phyloP scores from a whole-genome alignment of 208 protist species.

The Crithidia bombi region DNA sequence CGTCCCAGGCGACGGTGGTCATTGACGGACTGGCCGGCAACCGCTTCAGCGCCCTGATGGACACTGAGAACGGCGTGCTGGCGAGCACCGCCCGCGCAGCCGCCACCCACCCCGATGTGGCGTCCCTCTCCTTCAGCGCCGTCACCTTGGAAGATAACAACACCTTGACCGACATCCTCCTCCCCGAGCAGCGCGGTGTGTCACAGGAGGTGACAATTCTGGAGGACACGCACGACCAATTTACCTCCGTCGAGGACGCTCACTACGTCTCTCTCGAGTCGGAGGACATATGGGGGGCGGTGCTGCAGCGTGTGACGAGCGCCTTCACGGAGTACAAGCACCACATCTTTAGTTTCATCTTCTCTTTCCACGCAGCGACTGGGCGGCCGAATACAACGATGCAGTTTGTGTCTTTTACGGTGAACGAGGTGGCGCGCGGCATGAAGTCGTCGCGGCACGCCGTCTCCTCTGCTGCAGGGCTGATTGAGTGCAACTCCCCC shows the following conservation, averaged over 20 bases:
- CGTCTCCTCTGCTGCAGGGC: conserved; percentile 54
- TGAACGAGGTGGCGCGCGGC: conserved; percentile 54
- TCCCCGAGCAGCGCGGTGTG: not conserved
- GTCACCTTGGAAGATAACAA: conserved; percentile 68
- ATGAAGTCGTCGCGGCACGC: conserved; percentile 78
- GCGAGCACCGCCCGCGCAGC: conserved; percentile 25
- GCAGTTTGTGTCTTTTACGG: conserved; percentile 76
- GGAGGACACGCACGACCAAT: conserved; percentile 66
- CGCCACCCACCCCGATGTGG: conserved; percentile 28
- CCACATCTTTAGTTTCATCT: conserved; percentile 70
- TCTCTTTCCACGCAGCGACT: conserved; percentile 44
- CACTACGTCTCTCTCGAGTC: conserved; percentile 50
- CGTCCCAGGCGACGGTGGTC: conserved; percentile 59
- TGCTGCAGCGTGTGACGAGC: conserved; percentile 27
- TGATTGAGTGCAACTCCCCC: conserved; percentile 64
- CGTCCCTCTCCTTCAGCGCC: conserved; percentile 51
- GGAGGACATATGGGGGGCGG: conserved; percentile 6
- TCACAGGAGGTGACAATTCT: conserved; percentile 55
- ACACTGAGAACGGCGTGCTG: conserved; percentile 53
- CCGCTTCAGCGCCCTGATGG: conserved; percentile 45
- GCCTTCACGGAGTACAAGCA: conserved; percentile 40
- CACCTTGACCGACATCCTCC: conserved; percentile 48
- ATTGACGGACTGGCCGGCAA: conserved; percentile 50
- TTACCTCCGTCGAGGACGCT: conserved; percentile 71
- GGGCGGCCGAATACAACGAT: conserved; percentile 73